Evolutionary conservation across 2,329 filamentous ascomycete species (phyloP), one percentile per base, ranked within the genome.

Genomic region (Talaromyces atroroseus): DNA sequence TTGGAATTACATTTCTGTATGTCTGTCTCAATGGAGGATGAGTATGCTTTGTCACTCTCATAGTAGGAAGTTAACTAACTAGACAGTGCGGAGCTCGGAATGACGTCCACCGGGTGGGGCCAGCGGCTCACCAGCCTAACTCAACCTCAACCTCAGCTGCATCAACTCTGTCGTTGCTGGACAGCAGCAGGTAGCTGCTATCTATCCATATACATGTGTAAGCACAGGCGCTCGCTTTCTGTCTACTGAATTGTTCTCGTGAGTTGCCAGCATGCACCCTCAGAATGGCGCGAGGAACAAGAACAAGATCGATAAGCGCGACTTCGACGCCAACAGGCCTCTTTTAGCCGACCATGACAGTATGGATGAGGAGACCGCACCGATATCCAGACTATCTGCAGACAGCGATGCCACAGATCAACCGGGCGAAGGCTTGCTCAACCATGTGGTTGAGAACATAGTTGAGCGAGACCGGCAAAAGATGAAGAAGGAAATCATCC

Each of bases 401-500:
- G 50, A 58, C 26, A 62, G 59, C n/a, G 58, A 59, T 24, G 49
- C 54, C 34, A 62, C 59, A 12, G 69, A 71, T 49, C 68, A 69
- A 10, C 82, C 60, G 7, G 63, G 65, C n/a, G 70, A 71, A 49
- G 71, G 71, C 8, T 80, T 86, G 66, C 80, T 86, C 66, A 81
- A 77, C 57, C 77, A 85, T 63, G 81, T 85, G 11, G 82, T 82
- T 29, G 80, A 81, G 54, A 82, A 81, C 62, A 82, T 85, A 62
- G 76, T 81, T 54, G 78, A 81, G 61, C 77, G 80, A 57, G 82
- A 85, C 66, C 76, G 82, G 57, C 68, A 71, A 63, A 77, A 72
- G 60, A 76, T 85, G 74, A 77, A 77, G 60, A 78, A 74, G 61
- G 75, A 82, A 61, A 69, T 79, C 7, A 65, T 78, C 3, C 76